Evolutionary conservation across 495 filamentous ascomycete species (phyloP).

Genomic region (Penicillium canariense): DNA sequence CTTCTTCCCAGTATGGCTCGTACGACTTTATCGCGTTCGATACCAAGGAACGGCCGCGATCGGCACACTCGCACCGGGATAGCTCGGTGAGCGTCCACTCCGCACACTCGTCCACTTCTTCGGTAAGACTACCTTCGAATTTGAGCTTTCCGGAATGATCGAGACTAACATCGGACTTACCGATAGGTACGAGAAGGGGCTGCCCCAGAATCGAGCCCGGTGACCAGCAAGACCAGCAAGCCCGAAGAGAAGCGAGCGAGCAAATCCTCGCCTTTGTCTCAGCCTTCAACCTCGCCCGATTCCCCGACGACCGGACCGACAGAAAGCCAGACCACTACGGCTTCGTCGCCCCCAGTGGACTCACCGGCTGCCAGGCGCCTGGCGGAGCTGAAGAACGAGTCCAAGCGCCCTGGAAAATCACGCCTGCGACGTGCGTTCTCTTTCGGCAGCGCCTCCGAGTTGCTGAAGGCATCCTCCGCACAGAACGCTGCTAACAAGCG

Average conservation of each 20-base stretch:
- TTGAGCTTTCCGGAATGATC: background rate
- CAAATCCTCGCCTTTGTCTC: conserved; percentile 85
- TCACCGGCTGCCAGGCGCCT: conserved; percentile 80
- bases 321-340: conserved; percentile 28
- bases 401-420: conserved; percentile 75
- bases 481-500: conserved; percentile 58
- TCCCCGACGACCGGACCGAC: conserved; percentile 30
- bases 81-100: conserved; percentile 56
- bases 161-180: conserved; percentile 9
- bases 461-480: conserved; percentile 72
- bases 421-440: conserved; percentile 90
- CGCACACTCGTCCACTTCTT: conserved; percentile 51
- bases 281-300: conserved; percentile 56
- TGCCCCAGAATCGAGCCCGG: conserved; percentile 12
- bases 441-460: conserved; percentile 92
- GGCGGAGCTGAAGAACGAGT: conserved; percentile 73
- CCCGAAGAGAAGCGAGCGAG: conserved; percentile 57
- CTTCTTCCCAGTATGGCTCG: conserved; percentile 26
- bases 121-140: conserved; percentile 48
- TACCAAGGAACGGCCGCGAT: conserved; percentile 41
- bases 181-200: conserved; percentile 18
- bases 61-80: conserved; percentile 57
- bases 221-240: conserved; percentile 20
- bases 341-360: conserved; percentile 30
- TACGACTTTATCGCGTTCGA: conserved; percentile 40